Percentiles rank a stretch among this genome's conserved stretches.
phyloP scores from a whole-genome alignment of 805 yeast genomes.

The Blastobotrys parvus region DNA sequence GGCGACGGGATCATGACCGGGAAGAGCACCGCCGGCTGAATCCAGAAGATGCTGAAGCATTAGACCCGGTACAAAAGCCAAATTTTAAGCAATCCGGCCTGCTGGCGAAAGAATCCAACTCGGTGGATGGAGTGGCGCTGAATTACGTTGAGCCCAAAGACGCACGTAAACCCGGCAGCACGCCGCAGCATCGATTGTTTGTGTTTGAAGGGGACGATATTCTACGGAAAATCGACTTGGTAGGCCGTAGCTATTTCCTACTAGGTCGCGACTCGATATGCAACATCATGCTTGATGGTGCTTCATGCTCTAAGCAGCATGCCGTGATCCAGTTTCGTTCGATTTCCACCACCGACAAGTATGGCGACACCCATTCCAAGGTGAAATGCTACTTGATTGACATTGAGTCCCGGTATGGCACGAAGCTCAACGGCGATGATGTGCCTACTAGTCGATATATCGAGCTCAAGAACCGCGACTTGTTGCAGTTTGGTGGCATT shows the following conservation, averaged over 20 bases:
- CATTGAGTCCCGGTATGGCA: constrained; percentile 41
- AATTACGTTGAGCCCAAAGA: constrained; percentile 31
- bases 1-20: too few relatives aligned
- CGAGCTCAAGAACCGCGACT: constrained; percentile 35
- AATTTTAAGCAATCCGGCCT: constrained; percentile 37
- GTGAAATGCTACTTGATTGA: constrained; percentile 38
- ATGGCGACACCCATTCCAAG: constrained; percentile 11
- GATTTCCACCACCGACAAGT: constrained; percentile 9
- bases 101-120: constrained; percentile 29
- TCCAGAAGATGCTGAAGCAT: neutral
- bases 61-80: constrained; percentile 18
- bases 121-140: constrained; percentile 29
- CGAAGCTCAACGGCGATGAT: constrained; percentile 33
- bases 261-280: constrained; percentile 34
- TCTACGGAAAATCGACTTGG: constrained; percentile 19
- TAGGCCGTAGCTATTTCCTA: constrained; percentile 24
- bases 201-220: constrained; percentile 26
- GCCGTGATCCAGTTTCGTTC: constrained; percentile 40
- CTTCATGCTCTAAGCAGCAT: constrained; percentile 39
- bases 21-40: neutral
- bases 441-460: constrained; percentile 36
- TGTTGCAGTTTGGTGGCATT: constrained; percentile 31
- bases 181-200: constrained; percentile 24
- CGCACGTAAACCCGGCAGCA: constrained; percentile 20
- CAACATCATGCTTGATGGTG: constrained; percentile 31